Evolutionary conservation across 2,329 filamentous ascomycete genomes (phyloP), one percentile per base, ranked within the genome.

Genomic region (Penicillium sp.): DNA sequence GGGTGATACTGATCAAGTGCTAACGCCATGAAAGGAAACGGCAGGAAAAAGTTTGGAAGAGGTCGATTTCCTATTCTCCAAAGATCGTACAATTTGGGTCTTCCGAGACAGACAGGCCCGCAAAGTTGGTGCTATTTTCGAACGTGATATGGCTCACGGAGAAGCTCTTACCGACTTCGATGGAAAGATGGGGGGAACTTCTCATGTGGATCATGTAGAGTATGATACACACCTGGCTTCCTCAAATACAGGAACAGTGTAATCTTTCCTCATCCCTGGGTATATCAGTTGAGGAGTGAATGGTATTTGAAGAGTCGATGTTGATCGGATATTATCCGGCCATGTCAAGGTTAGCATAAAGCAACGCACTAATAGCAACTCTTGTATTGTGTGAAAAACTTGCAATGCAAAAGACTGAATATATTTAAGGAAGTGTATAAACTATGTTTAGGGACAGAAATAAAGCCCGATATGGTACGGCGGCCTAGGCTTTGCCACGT

Each of bases 131-230:
- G 64, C 64, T 1, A 59, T 68, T 11, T 64, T 68, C 50, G 65
- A 68, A n/a, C 60, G 65, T 19, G 62, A 66, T 11, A 58, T 64
- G 56, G 57, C 62, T 27, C 57, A 59, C 43, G 67, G 66, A 1
- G 64, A 68, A 48, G 62, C 65, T 5, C 56, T 79, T 69, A 67
- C 59, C 10, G 54, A 54, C 4, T 81, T 81, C 57, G 71, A 70
- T 43, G 56, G 49, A 1, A 57, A 57, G 11, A 43, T 31, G 5
- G 33, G 31, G 4, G 51, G 35, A 8, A 23, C 50, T 7, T 37
- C 45, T 29, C 52, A 53, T n/a, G 29, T 59, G 6, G 57, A 53
- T 16, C 27, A 55, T 50, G 53, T 88, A 85, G 0, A 87, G 72
- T 0, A 26, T 29, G 37, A 45, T 9, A 16, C 29, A 21, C 33